Conservation (phyloP, 257 asterid genomes). For the Coffea eugenioides region DNA sequence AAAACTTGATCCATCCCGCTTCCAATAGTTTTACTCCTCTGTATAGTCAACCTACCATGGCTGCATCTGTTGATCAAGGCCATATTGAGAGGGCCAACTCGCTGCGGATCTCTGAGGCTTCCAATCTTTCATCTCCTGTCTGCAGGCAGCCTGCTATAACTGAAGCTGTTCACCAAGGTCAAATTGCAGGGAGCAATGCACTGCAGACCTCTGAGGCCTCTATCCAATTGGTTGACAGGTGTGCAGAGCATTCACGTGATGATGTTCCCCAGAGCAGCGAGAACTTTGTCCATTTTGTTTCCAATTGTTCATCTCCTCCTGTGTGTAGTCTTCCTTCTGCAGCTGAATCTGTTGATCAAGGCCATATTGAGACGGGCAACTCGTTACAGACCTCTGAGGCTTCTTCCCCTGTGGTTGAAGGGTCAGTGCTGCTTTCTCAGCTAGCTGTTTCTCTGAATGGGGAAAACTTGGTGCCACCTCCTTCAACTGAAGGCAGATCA, state of each 20-base stretch:
- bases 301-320: neutral
- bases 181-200: neutral
- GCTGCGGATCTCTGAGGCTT: constrained; percentile 16
- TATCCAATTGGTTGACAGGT: constrained; percentile 20
- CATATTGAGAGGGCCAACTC: neutral
- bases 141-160: neutral
- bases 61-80: no score
- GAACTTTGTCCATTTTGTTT: neutral
- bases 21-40: neutral
- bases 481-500: constrained; percentile 14
- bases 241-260: constrained; percentile 19
- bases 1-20: neutral
- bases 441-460: constrained; percentile 18
- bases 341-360: neutral
- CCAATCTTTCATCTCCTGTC: neutral
- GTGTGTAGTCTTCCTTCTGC: neutral
- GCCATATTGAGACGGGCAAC: neutral
- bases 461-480: constrained; percentile 1
- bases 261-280: neutral
- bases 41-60: no score
- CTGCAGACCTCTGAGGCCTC: constrained; percentile 36
- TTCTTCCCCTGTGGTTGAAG: constrained; percentile 24
- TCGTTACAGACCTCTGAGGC: constrained; percentile 34
- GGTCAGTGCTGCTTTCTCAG: constrained; percentile 16
- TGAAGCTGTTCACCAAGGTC: neutral